Evolutionary conservation across 768 basidiomycete genomes (phyloP).

Genomic region (Pholiota conissans): DNA sequence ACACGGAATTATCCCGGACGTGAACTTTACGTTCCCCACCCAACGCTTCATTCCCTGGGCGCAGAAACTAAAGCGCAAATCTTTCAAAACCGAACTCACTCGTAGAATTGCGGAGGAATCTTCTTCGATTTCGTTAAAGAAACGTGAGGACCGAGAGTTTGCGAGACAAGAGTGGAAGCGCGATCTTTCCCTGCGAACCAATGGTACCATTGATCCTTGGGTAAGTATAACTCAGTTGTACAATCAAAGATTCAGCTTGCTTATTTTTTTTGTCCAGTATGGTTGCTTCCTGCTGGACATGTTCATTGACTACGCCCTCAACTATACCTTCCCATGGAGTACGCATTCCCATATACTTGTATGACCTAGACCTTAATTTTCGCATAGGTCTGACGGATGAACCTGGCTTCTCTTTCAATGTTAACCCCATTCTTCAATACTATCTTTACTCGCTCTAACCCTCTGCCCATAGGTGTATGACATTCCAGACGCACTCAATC

Average conservation of each 20-base stretch:
- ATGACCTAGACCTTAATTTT: background rate
- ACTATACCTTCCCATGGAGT: constrained; percentile 70
- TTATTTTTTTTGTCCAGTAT: constrained; percentile 36
- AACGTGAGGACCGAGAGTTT: constrained; percentile 22
- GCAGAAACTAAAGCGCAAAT: constrained; percentile 23
- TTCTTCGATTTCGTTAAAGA: background rate
- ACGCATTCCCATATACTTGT: constrained; percentile 17
- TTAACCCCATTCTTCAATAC: constrained; percentile 12
- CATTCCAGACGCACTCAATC: constrained; percentile 55
- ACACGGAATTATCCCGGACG: constrained; percentile 45
- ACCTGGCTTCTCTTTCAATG: constrained; percentile 40
- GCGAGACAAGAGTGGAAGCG: constrained; percentile 41
- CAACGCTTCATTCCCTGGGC: constrained; percentile 34
- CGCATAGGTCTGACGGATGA: constrained; percentile 25
- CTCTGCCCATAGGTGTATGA: constrained; percentile 42
- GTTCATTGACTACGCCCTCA: constrained; percentile 70
- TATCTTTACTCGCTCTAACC: background rate
- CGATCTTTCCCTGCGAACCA: constrained; percentile 45
- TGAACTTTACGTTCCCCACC: constrained; percentile 34
- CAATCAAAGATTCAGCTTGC: background rate
- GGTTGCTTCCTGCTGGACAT: constrained; percentile 66
- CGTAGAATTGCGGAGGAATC: constrained; percentile 19
- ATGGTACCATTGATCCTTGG: constrained; percentile 59
- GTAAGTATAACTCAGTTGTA: constrained; percentile 25
- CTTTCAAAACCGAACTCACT: constrained; percentile 19